Base-by-base conservation (phyloP, 192 early-diverging fungal genomes). In the Borealophlyctis nickersoniae region DNA sequence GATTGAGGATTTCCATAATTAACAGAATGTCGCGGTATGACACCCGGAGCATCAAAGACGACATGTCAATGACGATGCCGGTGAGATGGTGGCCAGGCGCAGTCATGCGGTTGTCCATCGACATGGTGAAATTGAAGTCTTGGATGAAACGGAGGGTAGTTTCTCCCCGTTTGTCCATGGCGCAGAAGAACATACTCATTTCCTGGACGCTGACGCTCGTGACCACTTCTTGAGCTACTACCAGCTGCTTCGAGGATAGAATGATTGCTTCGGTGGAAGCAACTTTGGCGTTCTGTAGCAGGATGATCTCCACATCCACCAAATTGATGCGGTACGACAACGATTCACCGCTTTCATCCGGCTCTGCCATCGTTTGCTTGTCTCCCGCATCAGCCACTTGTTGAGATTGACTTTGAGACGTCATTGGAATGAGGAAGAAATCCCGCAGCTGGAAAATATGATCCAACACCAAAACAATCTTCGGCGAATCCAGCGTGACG, bases 141-240 rank as follows among this genome's bases (percentile, higher is more conserved):
- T 98, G 90, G 67, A 99, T 91, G 49, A 98, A 91, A 4, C 87
- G 84, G 23, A 96, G 68, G 3, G 79, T 78, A 0, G 94, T 92
- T 35, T 90, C 87, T 5, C 86, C 78, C 11, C 90, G 78, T 52
- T 83, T 86, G 65, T 93, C 89, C 85, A 98, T 91, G 9, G 82
- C 82, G 80, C 94, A 98, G 14, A 99, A 78, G 34, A 89, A 90
- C 82, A 98, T 92, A 36, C 92, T 90, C 39, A 93, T 80, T 60
- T 91, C 87, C 35, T 93, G 80, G 50, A 93, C 76, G 23, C 81
- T 88, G 5, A 93, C 52, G 2, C 85, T 88, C 60, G 87, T 86
- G 31, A 91, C 78, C 14, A 86, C 78, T 65, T 94, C 89, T 58
- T 92, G 90, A 4, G 87, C 81, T 36, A 95, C 71, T 24, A 92